These are phyloP conservation scores for Nannizzia gypsea DNA, from an alignment of 2,329 filamentous ascomycete genomes.

Conservation along the genomic window DNA sequence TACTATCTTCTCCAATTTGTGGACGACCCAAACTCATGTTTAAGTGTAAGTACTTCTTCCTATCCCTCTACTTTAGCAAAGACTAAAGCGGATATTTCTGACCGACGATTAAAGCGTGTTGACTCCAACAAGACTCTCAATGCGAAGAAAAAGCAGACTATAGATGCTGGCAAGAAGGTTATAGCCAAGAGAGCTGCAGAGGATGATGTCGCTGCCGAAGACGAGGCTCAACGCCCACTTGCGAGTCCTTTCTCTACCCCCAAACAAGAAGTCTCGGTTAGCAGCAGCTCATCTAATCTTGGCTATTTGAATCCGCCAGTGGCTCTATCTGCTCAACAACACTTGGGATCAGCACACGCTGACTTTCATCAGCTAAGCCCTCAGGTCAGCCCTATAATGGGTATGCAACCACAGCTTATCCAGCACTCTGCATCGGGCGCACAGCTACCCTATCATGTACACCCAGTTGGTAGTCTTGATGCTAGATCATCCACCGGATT, in stretches of 20 bases:
- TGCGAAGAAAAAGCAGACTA: conserved; percentile 22
- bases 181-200: conserved; percentile 9
- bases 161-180: conserved; percentile 24
- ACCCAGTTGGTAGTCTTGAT: neutral
- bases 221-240: neutral
- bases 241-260: conserved; percentile 1
- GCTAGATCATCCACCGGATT: neutral
- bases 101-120: conserved; percentile 17
- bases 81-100: neutral
- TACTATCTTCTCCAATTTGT: conserved; percentile 25
- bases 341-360: neutral
- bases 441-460: neutral
- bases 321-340: neutral
- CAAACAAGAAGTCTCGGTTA: neutral
- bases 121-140: conserved; percentile 26
- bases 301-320: neutral
- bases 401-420: neutral
- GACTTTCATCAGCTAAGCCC: neutral
- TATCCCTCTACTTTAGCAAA: neutral
- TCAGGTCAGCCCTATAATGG: neutral
- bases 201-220: neutral
- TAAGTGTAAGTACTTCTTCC: conserved; percentile 10
- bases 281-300: neutral
- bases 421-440: neutral
- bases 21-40: conserved; percentile 24